Evolutionary conservation across 805 yeast genomes (phyloP), one percentile per base, ranked within the genome.

Genomic region (Lachancea thermotolerans): DNA sequence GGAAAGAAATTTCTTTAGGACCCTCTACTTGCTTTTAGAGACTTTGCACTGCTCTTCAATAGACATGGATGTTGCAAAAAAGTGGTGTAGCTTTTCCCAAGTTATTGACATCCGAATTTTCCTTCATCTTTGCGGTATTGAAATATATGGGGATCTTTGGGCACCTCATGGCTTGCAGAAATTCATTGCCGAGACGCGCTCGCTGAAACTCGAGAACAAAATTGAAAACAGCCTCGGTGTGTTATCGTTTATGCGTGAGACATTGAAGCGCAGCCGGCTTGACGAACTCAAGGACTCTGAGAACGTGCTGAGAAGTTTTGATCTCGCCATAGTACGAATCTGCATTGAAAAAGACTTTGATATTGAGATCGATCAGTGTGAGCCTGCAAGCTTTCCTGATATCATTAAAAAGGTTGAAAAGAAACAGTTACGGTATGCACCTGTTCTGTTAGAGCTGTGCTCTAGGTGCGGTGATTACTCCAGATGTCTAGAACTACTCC

Each of bases 101-200:
- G 30, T n/a, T 1, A 47, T 59, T 2, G 67, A 65, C 46, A 40
- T 61, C 6, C 52, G 64, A 35, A 37, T 65, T 4, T 38, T 65
- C 7, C 45, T 63, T 8, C 53, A 57, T 33, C 25, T 65, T 15
- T 45, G 64, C 12, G 60, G 49, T 7, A 50, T 58, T 17, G 40
- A 53, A 14, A 38, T 58, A 1, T 56, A 49, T 45, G 67, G 67
- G 1, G 61, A 59, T 17, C 36, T 61, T 3, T 63, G 67, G 66
- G 45, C 55, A 12, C 55, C 46, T 40, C 53, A 58, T 35, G 68
- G 68, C 1, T 49, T 65, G 15, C 34, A 49, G 10, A 47, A 46
- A 10, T 49, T 57, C 10, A 39, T 58, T 1, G 34, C 46, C 6
- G 56, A 55, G 32, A 44, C 62, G 9, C 60, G 60, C 32, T 31